Conservation (phyloP, 2,329 filamentous ascomycete genomes). For the Sphaerulina musiva region DNA sequence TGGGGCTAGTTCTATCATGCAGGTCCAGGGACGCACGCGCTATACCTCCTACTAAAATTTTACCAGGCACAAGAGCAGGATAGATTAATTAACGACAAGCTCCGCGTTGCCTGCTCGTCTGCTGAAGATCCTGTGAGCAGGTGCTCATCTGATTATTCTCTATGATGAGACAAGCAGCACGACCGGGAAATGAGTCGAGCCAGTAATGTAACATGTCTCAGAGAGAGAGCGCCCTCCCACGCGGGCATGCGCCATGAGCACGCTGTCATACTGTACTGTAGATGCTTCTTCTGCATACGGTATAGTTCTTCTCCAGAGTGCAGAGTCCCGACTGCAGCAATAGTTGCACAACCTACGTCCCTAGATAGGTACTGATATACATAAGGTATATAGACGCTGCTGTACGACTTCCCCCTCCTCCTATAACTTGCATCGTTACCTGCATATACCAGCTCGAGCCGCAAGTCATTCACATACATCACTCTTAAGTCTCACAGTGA, state of each 20-base stretch:
- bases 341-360: not conserved
- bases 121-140: not conserved
- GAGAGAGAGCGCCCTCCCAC: not conserved
- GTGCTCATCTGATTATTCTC: not conserved
- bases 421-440: not conserved
- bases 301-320: not conserved
- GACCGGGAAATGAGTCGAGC: not conserved
- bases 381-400: not conserved
- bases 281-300: not conserved
- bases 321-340: not conserved
- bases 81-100: not conserved
- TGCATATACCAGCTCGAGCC: not conserved
- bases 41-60: not conserved
- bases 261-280: not conserved
- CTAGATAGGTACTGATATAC: too few relatives aligned
- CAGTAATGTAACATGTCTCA: not conserved
- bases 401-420: not conserved
- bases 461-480: not conserved
- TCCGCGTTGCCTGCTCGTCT: not conserved
- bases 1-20: constrained; percentile 5
- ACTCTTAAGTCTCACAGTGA: not conserved
- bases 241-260: not conserved
- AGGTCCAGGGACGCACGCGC: constrained; percentile 9
- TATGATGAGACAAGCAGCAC: not conserved
- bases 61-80: too few relatives aligned